Evolutionary conservation across 139 green algal genomes (phyloP), one percentile per base, ranked within the genome.

Genomic region (Nannochloris sp.): DNA sequence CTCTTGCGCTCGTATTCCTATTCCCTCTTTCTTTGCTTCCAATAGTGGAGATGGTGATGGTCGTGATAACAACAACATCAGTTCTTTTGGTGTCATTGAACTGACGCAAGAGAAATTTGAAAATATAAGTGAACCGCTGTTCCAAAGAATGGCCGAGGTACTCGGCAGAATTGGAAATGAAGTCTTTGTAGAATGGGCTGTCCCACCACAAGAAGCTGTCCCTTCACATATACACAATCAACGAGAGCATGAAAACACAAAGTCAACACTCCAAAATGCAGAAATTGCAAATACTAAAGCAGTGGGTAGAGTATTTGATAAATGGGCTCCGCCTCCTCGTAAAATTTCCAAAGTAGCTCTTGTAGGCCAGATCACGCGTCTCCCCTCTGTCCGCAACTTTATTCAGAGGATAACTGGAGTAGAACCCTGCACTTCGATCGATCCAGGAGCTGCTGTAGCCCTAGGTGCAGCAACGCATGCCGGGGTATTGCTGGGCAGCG

Each of bases 331-430:
- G 1, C 80, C 80, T 13, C 84, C 86, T 0, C 74, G 86, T 1
- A 64, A 64, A 30, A 68, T 88, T 47, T 84, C 69, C 3, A 79
- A 78, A n/a, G 70, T 89, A 27, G 70, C 88, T 60, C 70, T 92
- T 19, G 87, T 93, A 27, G 87, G 87, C 4, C 85, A 81, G 6
- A 71, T 77, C 2, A 90, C 87, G 2, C 64, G 78, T 27, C 79
- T 90, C 68, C 82, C 81, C 0, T 65, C 71, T 8, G 67, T 92
- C 29, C 69, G 66, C 54, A 32, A 65, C 14, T 76, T 81, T 34
- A 63, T 92, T 45, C 46, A 57, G 19, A n/a, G 44, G 29, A 53
- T 85, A n/a, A 81, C 81, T 13, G 81, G 76, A 8, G 31, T 86
- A 19, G 8, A 70, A 33, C 72, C 82, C 3, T 19, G 15, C 23